A percentile compares a stretch with the other conserved stretches of the same genome.
phyloP scores from a whole-genome alignment of 257 asterid species.

The Lycium barbarum region DNA sequence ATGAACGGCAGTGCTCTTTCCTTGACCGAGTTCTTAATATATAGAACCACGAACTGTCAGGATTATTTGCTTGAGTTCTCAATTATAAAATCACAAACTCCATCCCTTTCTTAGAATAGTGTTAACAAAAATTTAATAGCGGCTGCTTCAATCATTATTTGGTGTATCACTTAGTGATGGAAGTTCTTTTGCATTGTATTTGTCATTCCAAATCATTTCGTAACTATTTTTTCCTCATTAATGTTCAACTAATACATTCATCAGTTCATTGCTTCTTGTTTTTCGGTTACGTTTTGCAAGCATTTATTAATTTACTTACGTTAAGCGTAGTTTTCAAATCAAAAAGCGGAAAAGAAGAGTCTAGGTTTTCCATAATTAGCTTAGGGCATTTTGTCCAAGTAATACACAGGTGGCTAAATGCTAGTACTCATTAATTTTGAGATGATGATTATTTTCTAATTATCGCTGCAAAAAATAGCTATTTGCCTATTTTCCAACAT shows the following conservation, averaged over 20 bases:
- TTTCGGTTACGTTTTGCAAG: neutral
- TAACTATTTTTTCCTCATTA: neutral
- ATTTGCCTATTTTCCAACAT: too few relatives aligned
- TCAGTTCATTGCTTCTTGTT: slow-evolving; percentile 9
- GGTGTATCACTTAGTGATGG: neutral
- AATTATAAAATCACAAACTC: too few relatives aligned
- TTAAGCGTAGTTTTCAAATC: neutral
- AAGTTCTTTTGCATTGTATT: neutral
- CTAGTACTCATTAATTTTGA: neutral
- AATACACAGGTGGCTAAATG: neutral
- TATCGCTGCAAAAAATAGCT: too few relatives aligned
- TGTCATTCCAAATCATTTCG: neutral
- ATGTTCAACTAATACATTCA: neutral
- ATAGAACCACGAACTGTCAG: too few relatives aligned
- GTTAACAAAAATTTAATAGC: slow-evolving; percentile 6
- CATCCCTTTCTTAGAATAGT: too few relatives aligned
- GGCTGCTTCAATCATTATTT: neutral
- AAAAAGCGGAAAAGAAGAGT: neutral
- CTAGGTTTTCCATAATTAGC: neutral
- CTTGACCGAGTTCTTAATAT: too few relatives aligned
- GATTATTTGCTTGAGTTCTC: too few relatives aligned
- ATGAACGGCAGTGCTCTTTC: too few relatives aligned
- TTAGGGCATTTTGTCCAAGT: neutral
- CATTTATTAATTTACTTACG: neutral
- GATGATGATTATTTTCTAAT: neutral